Base-by-base conservation (phyloP, 306 rosid genomes). In the Cucurbita argyrosperma region DNA sequence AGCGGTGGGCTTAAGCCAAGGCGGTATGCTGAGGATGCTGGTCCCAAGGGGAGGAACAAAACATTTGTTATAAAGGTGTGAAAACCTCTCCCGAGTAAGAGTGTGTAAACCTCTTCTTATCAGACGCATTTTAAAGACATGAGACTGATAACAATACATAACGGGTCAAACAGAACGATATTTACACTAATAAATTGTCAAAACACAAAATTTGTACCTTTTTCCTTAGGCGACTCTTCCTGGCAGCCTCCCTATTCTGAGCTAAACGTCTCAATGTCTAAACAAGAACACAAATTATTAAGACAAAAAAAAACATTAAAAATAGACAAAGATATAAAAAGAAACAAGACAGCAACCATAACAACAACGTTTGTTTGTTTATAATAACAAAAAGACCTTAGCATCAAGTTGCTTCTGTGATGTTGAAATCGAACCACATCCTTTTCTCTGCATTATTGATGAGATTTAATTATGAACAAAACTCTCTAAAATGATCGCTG, bases 161-260 rank as follows among this genome's bases (percentile, higher is more conserved):
- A 30, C 4, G 0, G 0, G 4, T 30, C 4, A 30, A 30, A 30
- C 4, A 0, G 35, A 30, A 30, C 35, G 0, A 30, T 30, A 30
- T 30, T 30, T 30, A 30, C 4, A 30, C 3, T 2, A 26, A 1
- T 26, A 26, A 26, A 26, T 26, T 1, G 49, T 45, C 12, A 5
- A 13, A 50, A 13, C 53, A 50, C 52, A 47, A 14, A 61, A 37
- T 35, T 14, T 37, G 6, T 15, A 93, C 98, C 91, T 95, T 95
- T 79, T 95, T 95, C 74, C 97, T 87, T 15, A 95, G 83, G 60
- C 99, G 95, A 80, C 99, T 94, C 82, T 94, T 94, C 83, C 87
- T 84, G 38, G 99, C 99, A 55, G 99, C 99, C 55, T 94, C 99
- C 82, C 99, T 84, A 82, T 94, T 94, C 75, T 94, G 99, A 75